Base-by-base conservation (phyloP, 345 rosid species). In the Eucalyptus curtisii region DNA sequence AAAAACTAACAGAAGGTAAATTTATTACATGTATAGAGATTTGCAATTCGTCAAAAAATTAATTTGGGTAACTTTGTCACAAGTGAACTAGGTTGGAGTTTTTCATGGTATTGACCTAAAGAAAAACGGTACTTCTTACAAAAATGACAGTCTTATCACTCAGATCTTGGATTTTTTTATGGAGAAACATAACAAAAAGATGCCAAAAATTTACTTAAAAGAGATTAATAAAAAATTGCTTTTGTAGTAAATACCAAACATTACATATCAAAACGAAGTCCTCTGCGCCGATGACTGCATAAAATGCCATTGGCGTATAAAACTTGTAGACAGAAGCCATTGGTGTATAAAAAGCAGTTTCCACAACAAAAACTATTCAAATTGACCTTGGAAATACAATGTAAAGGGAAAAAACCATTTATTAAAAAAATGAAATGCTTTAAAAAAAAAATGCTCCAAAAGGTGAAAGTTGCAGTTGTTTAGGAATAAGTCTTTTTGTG, bases 71-170 rank as follows among this genome's bases (percentile, higher is more conserved):
- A 52, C 4, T 52, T 52, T 52, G 24, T 52, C 10, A 19, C 10
- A 52, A 0, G 10, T 52, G 10, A 52, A 52, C 0, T 52, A 7
- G 0, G 0, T 52, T 52, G 0, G 57, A 52, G 24, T 52, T 52
- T 52, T 19, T 19, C 4, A 0, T 19, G 55, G 4, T 52, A 52
- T 52, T 1, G 24, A 52, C 10, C 57, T 52, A 52, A 52, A 52
- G 57, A 52, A 52, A 52, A 55, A 55, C 4, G 0, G 61, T 10
- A 22, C 66, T 27, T 59, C 30, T 27, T 59, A 59, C 4, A 0
- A 59, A 12, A 59, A 59, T 59, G n/a, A 59, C 14, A 59, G 31
- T 59, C 66, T 25, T 59, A 12, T 59, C 66, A 59, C 66, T 12
- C 1, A 59, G 16, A 59, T 59, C 66, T 59, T 27, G 31, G 66